Evolutionary conservation across 306 rosid species (phyloP).

Genomic region (Alnus rubra): DNA sequence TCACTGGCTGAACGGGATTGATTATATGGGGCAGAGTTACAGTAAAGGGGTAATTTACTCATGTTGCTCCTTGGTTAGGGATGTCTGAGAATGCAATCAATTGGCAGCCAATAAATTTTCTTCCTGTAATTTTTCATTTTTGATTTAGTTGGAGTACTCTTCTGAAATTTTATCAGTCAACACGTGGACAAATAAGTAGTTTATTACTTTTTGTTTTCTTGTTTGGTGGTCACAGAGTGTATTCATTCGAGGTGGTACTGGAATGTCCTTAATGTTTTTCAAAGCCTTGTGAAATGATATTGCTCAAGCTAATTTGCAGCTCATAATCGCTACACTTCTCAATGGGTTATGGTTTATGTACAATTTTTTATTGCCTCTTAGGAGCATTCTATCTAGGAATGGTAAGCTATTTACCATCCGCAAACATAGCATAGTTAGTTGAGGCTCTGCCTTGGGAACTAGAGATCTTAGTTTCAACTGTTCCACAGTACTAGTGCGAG

Average conservation of each 20-base stretch:
- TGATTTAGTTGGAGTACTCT: neutral
- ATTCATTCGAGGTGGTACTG: neutral
- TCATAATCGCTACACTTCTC: neutral
- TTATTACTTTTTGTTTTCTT: neutral
- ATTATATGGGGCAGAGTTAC: constrained; percentile 69
- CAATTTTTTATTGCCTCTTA: neutral
- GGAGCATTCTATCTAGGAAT: neutral
- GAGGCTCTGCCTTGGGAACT: neutral
- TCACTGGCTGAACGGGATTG: constrained; percentile 97
- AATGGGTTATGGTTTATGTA: neutral
- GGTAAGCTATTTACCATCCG: neutral
- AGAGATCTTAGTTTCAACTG: neutral
- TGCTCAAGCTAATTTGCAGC: neutral
- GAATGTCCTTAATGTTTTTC: neutral
- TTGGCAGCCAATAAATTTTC: neutral
- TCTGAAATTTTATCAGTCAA: neutral
- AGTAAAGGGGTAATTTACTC: constrained; percentile 60
- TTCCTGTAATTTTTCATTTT: neutral
- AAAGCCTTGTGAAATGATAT: neutral
- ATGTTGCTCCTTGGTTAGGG: neutral
- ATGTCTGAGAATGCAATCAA: neutral
- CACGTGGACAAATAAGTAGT: neutral
- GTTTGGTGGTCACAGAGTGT: neutral
- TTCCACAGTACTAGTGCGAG: neutral
- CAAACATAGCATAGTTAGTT: neutral